A percentile compares a stretch with the other conserved stretches of the same genome.
Conservation (phyloP, 352 stramenopile genomes). For the Phytophthora sansomeana region DNA sequence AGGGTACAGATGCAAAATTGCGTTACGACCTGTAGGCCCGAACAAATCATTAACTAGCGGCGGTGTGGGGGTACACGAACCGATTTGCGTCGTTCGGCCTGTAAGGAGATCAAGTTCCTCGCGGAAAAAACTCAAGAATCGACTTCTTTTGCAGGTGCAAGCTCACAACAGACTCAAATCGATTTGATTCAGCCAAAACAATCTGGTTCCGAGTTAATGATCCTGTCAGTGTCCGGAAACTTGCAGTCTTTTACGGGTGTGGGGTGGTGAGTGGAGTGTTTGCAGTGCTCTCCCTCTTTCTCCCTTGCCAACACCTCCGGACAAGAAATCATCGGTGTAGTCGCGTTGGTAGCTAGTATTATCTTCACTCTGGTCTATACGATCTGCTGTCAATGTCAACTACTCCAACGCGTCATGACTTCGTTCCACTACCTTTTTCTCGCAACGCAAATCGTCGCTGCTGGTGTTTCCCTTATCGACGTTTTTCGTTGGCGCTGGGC, state of each 20-base stretch:
- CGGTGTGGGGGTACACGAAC: no score
- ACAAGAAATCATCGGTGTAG: neutral
- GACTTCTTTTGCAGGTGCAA: constrained; percentile 6
- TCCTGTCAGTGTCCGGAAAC: neutral
- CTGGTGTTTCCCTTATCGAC: constrained; percentile 1
- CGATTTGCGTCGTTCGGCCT: no score
- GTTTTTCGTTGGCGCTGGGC: constrained; percentile 11
- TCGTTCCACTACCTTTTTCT: constrained; percentile 19
- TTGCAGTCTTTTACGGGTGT: neutral
- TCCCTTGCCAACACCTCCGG: neutral
- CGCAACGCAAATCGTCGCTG: constrained; percentile 1
- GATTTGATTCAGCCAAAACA: constrained; percentile 3
- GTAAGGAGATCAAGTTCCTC: no score
- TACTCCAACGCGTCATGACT: constrained; percentile 11
- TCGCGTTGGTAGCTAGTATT: neutral
- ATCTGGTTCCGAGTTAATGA: constrained; percentile 11
- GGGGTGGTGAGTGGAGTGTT: neutral
- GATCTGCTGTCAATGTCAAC: constrained; percentile 14
- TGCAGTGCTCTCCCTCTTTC: neutral
- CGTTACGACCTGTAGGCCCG: neutral
- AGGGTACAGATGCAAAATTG: constrained; percentile 11
- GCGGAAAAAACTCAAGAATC: neutral
- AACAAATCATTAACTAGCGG: neutral
- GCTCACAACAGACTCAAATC: constrained; percentile 1
- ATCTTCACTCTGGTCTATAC: constrained; percentile 1